Evolutionary conservation across 257 asterid species (phyloP), one percentile per base, ranked within the genome.

Genomic region (Nemophila menziesii): DNA sequence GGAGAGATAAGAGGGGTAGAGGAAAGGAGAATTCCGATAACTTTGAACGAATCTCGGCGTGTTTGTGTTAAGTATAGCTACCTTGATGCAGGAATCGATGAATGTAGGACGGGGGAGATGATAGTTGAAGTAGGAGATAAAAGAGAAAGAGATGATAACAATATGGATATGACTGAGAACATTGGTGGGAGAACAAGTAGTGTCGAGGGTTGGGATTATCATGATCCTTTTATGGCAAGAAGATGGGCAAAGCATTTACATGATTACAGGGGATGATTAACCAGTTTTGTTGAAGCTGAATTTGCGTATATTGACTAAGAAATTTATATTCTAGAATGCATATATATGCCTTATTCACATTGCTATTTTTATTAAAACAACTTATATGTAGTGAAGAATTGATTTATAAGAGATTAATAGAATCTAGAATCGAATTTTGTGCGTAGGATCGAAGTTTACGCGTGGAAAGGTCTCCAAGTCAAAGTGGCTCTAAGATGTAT

Each of bases 191-290:
- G 93, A 54, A 58, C 63, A 54, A 82, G 94, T 68, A 65, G 75
- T 33, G 95, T 49, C n/a, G 92, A 75, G 49, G 61, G 47, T 54
- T 83, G 93, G 97, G 93, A 83, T 43, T 80, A 73, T 38, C 92
- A 78, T 57, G 92, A 83, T 54, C 72, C 80, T 13, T 75, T 76
- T 70, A 89, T 83, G 97, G 92, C 97, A 15, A 89, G 95, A 66
- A 75, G 97, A 77, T 86, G 97, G 97, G 97, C 95, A 13, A 83
- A 78, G 51, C 95, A 81, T 70, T 66, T 83, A 62, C 97, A 83
- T 54, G 97, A 77, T 6, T 80, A 78, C 55, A 72, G 87, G 66
- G 36, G 36, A 29, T 29, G 8, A 7, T 29, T 13, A 29, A 29
- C 12, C 12, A 13, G 12, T 13, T 29, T 13, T 2, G 36, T 1